A percentile compares a stretch with the other conserved stretches of the same genome.
phyloP scores from a whole-genome alignment of 1,139 yeast species.

The Pichia kudriavzevii region DNA sequence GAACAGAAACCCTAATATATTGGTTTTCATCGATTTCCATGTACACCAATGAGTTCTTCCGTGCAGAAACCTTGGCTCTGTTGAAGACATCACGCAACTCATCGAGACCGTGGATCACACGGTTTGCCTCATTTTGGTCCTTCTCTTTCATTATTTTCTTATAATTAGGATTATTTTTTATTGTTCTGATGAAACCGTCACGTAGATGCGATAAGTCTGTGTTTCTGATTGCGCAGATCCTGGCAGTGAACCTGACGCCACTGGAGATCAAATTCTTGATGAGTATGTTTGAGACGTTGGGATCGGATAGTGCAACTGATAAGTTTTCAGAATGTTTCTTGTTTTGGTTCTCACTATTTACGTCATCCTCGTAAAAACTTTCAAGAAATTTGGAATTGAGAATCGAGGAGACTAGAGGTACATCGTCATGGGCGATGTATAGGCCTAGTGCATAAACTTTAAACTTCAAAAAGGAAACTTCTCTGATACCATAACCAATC shows the following conservation, averaged over 20 bases:
- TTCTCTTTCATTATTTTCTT: conserved; percentile 29
- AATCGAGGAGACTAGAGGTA: conserved; percentile 38
- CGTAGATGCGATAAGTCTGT: conserved; percentile 84
- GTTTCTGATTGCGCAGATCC: conserved; percentile 77
- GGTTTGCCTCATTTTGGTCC: conserved; percentile 26
- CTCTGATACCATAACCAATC: conserved; percentile 73
- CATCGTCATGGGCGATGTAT: conserved; percentile 59
- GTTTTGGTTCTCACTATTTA: no score
- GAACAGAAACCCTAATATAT: conserved; percentile 38
- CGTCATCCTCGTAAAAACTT: conserved; percentile 20
- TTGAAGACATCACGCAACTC: conserved; percentile 45
- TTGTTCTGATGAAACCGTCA: conserved; percentile 81
- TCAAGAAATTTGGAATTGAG: conserved; percentile 36
- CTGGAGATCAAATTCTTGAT: conserved; percentile 49
- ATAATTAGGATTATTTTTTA: conserved; percentile 48
- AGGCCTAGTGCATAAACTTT: conserved; percentile 84
- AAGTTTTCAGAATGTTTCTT: conserved; percentile 42
- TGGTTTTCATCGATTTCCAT: conserved; percentile 43
- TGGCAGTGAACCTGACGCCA: conserved; percentile 57
- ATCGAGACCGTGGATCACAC: conserved; percentile 44
- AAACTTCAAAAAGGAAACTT: conserved; percentile 75
- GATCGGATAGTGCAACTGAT: conserved; percentile 49
- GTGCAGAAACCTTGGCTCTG: conserved; percentile 51
- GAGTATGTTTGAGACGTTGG: conserved; percentile 46
- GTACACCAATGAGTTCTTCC: conserved; percentile 52